Evolutionary conservation across 768 basidiomycete genomes (phyloP).

Genomic region (Tremella fuciformis): DNA sequence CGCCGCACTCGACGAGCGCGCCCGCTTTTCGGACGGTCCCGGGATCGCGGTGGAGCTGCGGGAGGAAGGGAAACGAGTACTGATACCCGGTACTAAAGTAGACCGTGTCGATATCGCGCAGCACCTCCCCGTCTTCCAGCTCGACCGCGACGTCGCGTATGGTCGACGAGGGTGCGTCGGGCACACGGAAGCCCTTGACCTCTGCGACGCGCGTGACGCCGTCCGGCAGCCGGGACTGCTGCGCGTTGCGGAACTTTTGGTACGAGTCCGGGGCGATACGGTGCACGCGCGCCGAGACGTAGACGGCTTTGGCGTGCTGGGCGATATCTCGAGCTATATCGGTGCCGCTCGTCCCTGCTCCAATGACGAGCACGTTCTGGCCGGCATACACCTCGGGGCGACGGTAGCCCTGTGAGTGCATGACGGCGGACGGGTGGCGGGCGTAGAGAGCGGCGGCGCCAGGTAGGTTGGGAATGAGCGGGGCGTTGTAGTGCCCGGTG

Average conservation of each 20-base stretch:
- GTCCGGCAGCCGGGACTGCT: conserved; percentile 23
- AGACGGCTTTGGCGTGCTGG: conserved; percentile 51
- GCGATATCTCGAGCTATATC: conserved; percentile 54
- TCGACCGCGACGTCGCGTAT: conserved; percentile 50
- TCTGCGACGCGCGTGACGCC: conserved; percentile 51
- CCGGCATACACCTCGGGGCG: conserved; percentile 52
- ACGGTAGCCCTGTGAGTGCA: conserved; percentile 56
- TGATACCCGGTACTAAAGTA: conserved; percentile 56
- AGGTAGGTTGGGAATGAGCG: conserved; percentile 46
- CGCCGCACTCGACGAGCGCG: conserved; percentile 54
- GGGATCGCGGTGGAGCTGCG: conserved; percentile 51
- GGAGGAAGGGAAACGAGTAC: conserved; percentile 57
- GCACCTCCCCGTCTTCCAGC: conserved; percentile 54
- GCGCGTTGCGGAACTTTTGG: conserved; percentile 21
- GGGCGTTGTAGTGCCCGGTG: conserved; percentile 39
- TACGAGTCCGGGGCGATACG: conserved; percentile 26
- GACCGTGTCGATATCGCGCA: conserved; percentile 53
- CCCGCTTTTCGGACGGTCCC: neutral
- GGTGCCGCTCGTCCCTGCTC: conserved; percentile 53
- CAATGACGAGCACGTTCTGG: conserved; percentile 55
- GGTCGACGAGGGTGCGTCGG: conserved; percentile 10
- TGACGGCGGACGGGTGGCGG: conserved; percentile 51
- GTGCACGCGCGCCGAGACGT: conserved; percentile 44
- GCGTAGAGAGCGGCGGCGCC: conserved; percentile 53
- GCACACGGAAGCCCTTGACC: conserved; percentile 53